Conservation (phyloP, 2,329 filamentous ascomycete genomes). For the Cladophialophora carrionii region DNA sequence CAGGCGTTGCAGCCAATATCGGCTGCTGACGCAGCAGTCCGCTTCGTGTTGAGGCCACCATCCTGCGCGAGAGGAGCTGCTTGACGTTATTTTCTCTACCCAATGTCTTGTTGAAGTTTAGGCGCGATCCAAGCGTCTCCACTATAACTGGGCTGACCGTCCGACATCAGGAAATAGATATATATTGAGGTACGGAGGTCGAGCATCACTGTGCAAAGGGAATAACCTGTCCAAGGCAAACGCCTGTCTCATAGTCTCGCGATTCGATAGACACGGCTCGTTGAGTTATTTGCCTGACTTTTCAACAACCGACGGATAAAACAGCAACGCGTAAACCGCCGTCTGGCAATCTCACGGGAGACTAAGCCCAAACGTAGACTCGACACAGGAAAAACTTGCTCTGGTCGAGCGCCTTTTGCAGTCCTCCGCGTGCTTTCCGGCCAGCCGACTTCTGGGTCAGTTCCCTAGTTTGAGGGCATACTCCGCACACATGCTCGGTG, state of each 20-base stretch:
- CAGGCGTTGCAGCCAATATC: constrained; percentile 1
- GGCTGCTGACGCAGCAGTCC: neutral
- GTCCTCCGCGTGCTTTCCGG: neutral
- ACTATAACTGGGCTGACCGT: constrained; percentile 11
- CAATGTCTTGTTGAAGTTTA: constrained; percentile 28
- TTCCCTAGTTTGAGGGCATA: neutral
- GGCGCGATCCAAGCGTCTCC: constrained; percentile 7
- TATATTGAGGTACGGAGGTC: constrained; percentile 12
- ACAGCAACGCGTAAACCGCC: neutral
- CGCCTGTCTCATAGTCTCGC: neutral
- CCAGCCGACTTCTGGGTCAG: constrained; percentile 5
- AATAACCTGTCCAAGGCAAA: neutral
- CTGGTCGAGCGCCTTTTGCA: neutral
- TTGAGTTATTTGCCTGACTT: neutral
- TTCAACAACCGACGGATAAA: neutral
- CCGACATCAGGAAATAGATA: neutral
- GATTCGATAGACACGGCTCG: neutral
- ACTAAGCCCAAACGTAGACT: constrained; percentile 7
- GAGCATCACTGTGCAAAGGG: neutral
- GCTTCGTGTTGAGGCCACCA: constrained; percentile 12
- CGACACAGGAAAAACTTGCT: neutral
- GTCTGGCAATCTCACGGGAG: neutral
- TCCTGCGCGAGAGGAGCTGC: neutral
- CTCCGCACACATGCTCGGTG: neutral
- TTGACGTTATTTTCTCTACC: constrained; percentile 26